Percentiles rank a stretch among this genome's conserved stretches.
These are phyloP conservation scores for Gnomoniopsis smithogilvyi DNA, from an alignment of 2,329 filamentous ascomycete genomes.

Conservation along the genomic window DNA sequence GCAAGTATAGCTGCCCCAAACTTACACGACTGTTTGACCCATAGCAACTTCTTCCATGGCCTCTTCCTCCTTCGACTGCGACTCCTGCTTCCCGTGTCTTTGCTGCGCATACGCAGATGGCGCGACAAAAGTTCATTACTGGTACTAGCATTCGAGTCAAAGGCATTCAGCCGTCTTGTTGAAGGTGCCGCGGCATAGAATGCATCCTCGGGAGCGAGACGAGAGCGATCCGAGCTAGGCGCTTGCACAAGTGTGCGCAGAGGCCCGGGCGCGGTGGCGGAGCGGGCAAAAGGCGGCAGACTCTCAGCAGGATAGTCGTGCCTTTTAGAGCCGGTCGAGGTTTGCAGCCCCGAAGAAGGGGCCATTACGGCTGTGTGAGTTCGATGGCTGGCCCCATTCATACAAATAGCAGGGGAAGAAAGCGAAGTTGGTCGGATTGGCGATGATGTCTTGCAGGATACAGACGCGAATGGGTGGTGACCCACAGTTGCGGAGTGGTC, in stretches of 20 bases:
- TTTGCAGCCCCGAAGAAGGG: slow-evolving; percentile 26
- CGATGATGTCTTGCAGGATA: neutral
- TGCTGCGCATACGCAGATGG: slow-evolving; percentile 41
- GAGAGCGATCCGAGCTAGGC: slow-evolving; percentile 66
- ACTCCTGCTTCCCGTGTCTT: slow-evolving; percentile 55
- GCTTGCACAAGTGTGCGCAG: slow-evolving; percentile 19
- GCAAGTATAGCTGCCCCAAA: slow-evolving; percentile 17
- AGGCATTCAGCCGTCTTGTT: slow-evolving; percentile 48
- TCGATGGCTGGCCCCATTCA: slow-evolving; percentile 13
- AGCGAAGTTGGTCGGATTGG: neutral
- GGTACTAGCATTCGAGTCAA: slow-evolving; percentile 24
- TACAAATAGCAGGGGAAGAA: neutral
- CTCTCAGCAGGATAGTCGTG: slow-evolving; percentile 4
- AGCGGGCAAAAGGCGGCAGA: slow-evolving; percentile 33
- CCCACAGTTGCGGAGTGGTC: no score
- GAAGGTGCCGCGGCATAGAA: slow-evolving; percentile 60
- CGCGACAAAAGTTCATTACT: slow-evolving; percentile 30
- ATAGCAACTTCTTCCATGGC: slow-evolving; percentile 92
- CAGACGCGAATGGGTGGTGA: neutral
- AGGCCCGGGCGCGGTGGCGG: slow-evolving; percentile 37
- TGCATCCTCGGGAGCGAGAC: slow-evolving; percentile 81
- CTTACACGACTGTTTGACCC: slow-evolving; percentile 94
- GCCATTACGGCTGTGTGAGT: slow-evolving; percentile 23
- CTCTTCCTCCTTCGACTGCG: slow-evolving; percentile 66
- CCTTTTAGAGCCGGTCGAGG: slow-evolving; percentile 23